phyloP scores from a whole-genome alignment of 768 basidiomycete genomes.

The Panus rudis region DNA sequence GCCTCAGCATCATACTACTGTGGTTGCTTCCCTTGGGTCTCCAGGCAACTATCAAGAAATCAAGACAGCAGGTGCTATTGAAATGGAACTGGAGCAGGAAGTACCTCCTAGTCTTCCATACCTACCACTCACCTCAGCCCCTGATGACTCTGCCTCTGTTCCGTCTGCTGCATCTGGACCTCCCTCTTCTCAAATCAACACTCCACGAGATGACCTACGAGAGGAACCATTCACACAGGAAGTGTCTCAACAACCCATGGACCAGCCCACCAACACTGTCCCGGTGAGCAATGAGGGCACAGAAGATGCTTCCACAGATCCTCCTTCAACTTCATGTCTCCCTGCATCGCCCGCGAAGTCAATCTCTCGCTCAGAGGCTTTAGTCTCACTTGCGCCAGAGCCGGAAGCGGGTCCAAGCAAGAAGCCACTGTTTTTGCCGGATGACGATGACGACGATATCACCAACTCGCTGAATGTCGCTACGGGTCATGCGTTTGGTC shows the following conservation, averaged over 20 bases:
- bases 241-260: not conserved
- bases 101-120: not conserved
- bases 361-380: not conserved
- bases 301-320: too few relatives aligned
- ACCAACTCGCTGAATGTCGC: not conserved
- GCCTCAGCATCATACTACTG: too few relatives aligned
- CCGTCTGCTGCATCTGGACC: not conserved
- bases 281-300: too few relatives aligned
- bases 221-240: too few relatives aligned
- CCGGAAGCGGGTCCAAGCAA: conserved; percentile 7
- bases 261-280: not conserved
- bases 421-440: conserved; percentile 5
- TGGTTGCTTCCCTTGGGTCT: too few relatives aligned
- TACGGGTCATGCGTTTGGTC: conserved; percentile 3
- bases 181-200: not conserved
- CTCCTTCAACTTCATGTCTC: too few relatives aligned
- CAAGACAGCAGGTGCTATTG: conserved; percentile 5
- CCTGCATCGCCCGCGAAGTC: too few relatives aligned
- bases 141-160: not conserved
- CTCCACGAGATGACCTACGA: not conserved
- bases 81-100: conserved; percentile 1
- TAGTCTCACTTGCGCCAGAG: not conserved
- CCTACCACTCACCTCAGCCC: not conserved
- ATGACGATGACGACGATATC: not conserved
- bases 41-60: conserved; percentile 4